Evolutionary conservation across 345 rosid species (phyloP), one percentile per base, ranked within the genome.

Genomic region (Microthlaspi erraticum): DNA sequence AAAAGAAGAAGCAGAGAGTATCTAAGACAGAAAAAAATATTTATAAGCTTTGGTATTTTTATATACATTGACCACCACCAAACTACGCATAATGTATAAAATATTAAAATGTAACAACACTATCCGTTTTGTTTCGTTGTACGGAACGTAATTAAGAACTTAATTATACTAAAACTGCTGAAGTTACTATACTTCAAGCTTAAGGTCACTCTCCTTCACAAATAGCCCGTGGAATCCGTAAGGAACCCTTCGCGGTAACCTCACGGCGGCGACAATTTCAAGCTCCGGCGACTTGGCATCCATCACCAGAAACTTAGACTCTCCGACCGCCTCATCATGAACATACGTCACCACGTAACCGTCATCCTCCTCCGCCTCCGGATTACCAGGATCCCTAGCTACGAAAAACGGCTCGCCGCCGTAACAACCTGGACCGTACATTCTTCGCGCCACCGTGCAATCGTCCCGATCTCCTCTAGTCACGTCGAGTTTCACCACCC

Each of bases 331-430:
- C 51, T 78, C 81, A 10, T 78, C 46, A 6, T 78, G 81, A 62
- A 78, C 62, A 52, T 73, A 78, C 38, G 74, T 66, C 37, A 78
- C 78, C 26, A 78, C 41, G 19, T 78, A 78, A 45, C 81, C 81
- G 3, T 78, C 81, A 49, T 78, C 81, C 43, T 78, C 81, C 38
- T 78, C 81, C 18, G 74, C 70, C 64, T 66, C 66, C 12, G 60
- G 41, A 48, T 78, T 10, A 8, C 17, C 38, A 55, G 62, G 66
- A 52, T 78, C 74, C 49, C 13, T 78, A 1, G 74, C 71, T 5
- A 78, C 71, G 56, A 78, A 78, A 56, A 78, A 78, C 48, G 81
- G 81, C 5, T 78, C 81, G 1, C 81, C 81, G 0, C 81, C 81
- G 69, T 73, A 78, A 45, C 81, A 73, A 14, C 81, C 66, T 1